These are phyloP conservation scores for Chalciporus sp. DNA, from an alignment of 1,284 basidiomycete genomes.

Conservation along the genomic window DNA sequence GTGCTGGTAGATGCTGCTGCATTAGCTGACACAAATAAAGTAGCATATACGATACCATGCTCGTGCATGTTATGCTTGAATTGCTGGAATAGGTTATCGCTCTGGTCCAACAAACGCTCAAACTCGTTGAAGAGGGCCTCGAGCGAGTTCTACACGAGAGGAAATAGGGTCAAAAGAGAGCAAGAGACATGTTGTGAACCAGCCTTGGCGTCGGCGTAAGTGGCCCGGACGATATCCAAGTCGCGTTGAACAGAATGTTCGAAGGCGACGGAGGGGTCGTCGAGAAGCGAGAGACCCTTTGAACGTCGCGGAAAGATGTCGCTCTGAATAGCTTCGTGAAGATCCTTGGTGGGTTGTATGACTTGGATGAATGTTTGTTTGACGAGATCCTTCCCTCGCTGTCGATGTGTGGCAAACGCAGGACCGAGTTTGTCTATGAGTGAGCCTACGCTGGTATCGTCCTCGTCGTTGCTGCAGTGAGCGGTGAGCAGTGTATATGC, in stretches of 20 bases:
- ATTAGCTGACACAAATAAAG: conserved; percentile 9
- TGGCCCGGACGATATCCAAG: conserved; percentile 6
- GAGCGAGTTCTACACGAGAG: conserved; percentile 19
- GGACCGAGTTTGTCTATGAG: conserved; percentile 33
- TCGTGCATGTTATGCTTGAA: conserved; percentile 24
- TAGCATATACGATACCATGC: conserved; percentile 20
- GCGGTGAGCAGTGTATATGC: background rate
- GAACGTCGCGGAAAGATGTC: conserved; percentile 21
- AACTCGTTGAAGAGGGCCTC: conserved; percentile 20
- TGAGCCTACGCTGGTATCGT: conserved; percentile 10
- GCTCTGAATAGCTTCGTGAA: conserved; percentile 29
- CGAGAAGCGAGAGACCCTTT: conserved; percentile 21
- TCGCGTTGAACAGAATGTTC: conserved; percentile 26
- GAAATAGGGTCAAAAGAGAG: conserved; percentile 12
- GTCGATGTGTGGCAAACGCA: conserved; percentile 25
- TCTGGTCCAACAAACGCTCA: conserved; percentile 21
- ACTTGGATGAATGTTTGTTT: conserved; percentile 30
- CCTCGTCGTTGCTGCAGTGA: conserved; percentile 23
- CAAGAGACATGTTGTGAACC: conserved; percentile 12
- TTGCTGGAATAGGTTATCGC: conserved; percentile 25
- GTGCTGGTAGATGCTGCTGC: conserved; percentile 15
- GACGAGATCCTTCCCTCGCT: conserved; percentile 17
- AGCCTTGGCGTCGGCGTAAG: conserved; percentile 26
- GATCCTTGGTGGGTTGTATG: conserved; percentile 26
- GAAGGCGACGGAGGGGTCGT: conserved; percentile 15